phyloP scores from a whole-genome alignment of 352 stramenopile species.

The Globisporangium rhizosaccharum region DNA sequence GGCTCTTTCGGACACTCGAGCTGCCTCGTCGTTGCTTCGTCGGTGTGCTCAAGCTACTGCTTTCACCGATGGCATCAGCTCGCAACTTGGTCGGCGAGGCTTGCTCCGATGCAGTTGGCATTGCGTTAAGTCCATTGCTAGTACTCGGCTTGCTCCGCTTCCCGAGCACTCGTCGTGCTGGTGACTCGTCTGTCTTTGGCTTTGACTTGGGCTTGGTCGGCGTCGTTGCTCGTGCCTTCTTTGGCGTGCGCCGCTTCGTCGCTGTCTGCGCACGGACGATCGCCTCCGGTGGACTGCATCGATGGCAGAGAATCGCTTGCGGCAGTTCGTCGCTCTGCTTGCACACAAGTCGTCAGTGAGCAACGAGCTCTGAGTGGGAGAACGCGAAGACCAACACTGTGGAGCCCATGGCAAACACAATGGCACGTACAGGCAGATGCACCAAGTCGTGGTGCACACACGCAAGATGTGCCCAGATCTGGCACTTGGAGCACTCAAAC shows the following conservation, averaged over 20 bases:
- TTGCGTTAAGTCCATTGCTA: constrained; percentile 13
- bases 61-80: background rate
- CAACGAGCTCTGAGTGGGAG: background rate
- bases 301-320: constrained; percentile 6
- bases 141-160: constrained; percentile 3
- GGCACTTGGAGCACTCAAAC: constrained; percentile 79
- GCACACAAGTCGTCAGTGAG: background rate
- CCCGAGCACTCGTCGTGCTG: background rate
- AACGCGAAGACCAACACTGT: background rate
- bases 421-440: constrained; percentile 16
- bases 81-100: background rate
- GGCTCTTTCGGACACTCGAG: constrained; percentile 26
- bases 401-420: no score
- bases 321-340: constrained; percentile 11
- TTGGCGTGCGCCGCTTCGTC: background rate
- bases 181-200: background rate
- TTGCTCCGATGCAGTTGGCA: constrained; percentile 3
- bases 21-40: constrained; percentile 22
- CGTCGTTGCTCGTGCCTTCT: background rate
- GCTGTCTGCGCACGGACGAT: background rate
- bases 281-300: background rate
- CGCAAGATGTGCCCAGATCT: constrained; percentile 69
- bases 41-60: constrained; percentile 14
- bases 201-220: background rate
- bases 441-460: constrained; percentile 54